phyloP scores from a whole-genome alignment of 768 basidiomycete species.

The Rhizopogon vesiculosus region DNA sequence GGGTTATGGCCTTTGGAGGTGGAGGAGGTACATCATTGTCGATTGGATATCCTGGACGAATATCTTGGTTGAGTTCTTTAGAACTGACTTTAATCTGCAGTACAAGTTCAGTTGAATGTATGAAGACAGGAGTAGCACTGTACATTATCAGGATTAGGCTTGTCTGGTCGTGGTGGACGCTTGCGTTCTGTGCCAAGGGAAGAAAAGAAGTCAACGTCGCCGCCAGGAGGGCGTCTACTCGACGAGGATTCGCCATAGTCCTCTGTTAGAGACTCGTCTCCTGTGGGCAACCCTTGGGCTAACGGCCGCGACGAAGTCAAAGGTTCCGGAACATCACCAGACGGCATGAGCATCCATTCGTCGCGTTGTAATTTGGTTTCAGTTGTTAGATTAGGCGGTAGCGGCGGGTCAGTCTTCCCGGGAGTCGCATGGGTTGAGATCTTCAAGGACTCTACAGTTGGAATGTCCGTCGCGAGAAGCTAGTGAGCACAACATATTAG shows the following conservation, averaged over 20 bases:
- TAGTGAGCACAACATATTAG: constrained; percentile 20
- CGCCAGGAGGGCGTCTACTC: constrained; percentile 43
- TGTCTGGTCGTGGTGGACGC: constrained; percentile 54
- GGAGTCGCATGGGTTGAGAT: constrained; percentile 56
- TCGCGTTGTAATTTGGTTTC: constrained; percentile 61
- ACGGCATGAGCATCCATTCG: constrained; percentile 82
- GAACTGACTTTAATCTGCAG: constrained; percentile 56
- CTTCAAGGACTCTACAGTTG: constrained; percentile 67
- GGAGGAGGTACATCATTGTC: constrained; percentile 34
- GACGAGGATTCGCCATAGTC: constrained; percentile 52
- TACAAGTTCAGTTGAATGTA: constrained; percentile 7
- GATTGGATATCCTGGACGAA: constrained; percentile 40
- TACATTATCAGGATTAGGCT: constrained; percentile 72
- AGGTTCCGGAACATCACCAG: constrained; percentile 22
- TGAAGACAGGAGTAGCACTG: constrained; percentile 7
- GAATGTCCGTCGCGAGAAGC: constrained; percentile 70
- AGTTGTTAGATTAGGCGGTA: constrained; percentile 42
- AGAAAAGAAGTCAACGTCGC: constrained; percentile 86
- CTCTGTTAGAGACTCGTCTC: constrained; percentile 57
- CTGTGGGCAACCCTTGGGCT: constrained; percentile 19
- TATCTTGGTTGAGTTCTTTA: constrained; percentile 57
- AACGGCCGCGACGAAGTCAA: constrained; percentile 25
- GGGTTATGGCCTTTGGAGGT: constrained; percentile 48
- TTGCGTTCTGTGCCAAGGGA: constrained; percentile 77
- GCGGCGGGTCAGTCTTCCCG: constrained; percentile 37